Evolutionary conservation across 2,329 filamentous ascomycete species (phyloP).

Genomic region (Aspergillus fijiensis): DNA sequence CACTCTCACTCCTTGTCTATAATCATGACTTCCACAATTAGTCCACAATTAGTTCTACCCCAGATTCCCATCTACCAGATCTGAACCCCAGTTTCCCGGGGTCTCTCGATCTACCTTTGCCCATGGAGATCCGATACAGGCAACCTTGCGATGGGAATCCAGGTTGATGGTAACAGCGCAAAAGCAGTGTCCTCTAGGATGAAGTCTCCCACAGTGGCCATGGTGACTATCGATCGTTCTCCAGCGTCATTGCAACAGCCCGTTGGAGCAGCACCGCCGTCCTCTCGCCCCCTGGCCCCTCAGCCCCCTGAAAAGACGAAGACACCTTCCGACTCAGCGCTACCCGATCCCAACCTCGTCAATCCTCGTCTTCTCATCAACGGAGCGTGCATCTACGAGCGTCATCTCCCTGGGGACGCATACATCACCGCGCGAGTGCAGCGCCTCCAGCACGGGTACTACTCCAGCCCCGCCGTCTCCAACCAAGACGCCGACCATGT

Average conservation of each 20-base stretch:
- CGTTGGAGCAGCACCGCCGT: background rate
- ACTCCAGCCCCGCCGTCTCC: constrained; percentile 45
- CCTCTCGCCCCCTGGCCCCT: background rate
- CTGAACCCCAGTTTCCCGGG: background rate
- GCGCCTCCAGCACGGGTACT: constrained; percentile 52
- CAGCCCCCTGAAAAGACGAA: constrained; percentile 3
- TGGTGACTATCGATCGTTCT: constrained; percentile 12
- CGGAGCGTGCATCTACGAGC: constrained; percentile 50
- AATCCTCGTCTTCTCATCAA: constrained; percentile 40
- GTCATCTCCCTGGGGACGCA: constrained; percentile 48
- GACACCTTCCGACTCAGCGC: constrained; percentile 1
- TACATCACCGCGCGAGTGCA: constrained; percentile 53
- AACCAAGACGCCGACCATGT: constrained; percentile 45
- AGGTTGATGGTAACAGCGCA: constrained; percentile 1
- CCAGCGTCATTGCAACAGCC: background rate
- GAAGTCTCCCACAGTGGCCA: constrained; percentile 7
- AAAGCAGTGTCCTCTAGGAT: background rate
- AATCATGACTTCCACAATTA: background rate
- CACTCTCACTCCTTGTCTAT: background rate
- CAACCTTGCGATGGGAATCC: constrained; percentile 7
- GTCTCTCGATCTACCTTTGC: background rate
- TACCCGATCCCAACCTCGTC: constrained; percentile 37
- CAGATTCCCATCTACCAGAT: background rate
- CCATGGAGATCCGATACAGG: constrained; percentile 1
- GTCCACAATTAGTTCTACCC: background rate